Conservation (phyloP, 495 filamentous ascomycete genomes). For the Podospora sp. region DNA sequence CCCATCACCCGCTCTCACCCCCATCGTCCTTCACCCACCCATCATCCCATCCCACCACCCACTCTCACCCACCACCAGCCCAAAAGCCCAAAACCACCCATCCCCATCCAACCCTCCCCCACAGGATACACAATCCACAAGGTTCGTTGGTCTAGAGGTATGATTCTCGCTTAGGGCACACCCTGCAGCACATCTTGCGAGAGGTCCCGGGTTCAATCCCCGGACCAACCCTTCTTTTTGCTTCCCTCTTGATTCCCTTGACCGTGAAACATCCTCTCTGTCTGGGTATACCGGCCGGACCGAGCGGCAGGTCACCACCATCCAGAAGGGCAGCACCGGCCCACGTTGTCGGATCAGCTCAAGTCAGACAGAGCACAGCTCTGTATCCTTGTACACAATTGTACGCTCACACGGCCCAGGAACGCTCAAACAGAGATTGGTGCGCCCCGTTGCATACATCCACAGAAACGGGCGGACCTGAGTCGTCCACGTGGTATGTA, state of each 20-base stretch:
- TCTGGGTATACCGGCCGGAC: neutral
- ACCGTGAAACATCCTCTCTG: neutral
- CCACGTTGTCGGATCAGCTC: neutral
- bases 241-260: neutral
- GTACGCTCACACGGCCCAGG: too few relatives aligned
- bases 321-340: neutral
- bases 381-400: neutral
- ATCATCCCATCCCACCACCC: too few relatives aligned
- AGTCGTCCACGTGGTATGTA: neutral
- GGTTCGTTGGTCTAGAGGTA: neutral
- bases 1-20: too few relatives aligned
- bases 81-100: neutral
- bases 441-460: neutral
- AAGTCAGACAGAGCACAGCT: neutral
- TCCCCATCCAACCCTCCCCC: neutral
- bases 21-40: too few relatives aligned
- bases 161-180: neutral
- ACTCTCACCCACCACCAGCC: neutral
- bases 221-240: neutral
- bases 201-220: neutral
- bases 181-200: neutral
- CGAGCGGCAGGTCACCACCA: neutral
- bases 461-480: neutral
- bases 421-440: neutral
- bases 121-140: neutral